These are phyloP conservation scores for Metschnikowia picachoensis DNA, from an alignment of 805 yeast genomes.

Conservation along the genomic window DNA sequence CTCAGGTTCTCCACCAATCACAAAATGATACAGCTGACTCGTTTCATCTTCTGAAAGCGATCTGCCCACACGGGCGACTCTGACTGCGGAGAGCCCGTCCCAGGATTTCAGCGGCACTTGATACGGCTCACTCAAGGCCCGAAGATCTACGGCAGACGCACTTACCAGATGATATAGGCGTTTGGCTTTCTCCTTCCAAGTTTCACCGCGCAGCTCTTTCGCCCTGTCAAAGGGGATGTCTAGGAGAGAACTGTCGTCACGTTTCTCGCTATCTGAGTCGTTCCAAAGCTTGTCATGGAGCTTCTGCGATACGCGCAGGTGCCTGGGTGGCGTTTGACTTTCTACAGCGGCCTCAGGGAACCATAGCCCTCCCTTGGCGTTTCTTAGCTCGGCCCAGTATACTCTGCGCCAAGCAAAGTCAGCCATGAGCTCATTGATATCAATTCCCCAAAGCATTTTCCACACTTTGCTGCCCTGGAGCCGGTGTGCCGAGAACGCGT, in stretches of 20 bases:
- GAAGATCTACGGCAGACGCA: constrained; percentile 5
- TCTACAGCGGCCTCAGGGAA: constrained; percentile 27
- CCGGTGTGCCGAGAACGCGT: constrained; percentile 49
- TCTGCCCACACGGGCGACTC: constrained; percentile 8
- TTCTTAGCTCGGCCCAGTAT: constrained; percentile 50
- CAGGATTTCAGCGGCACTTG: constrained; percentile 9
- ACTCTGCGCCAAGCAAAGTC: constrained; percentile 57
- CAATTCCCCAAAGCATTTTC: constrained; percentile 62
- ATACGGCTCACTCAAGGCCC: background rate
- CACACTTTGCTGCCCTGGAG: constrained; percentile 25
- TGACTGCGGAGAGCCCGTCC: constrained; percentile 7
- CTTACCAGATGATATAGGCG: constrained; percentile 10
- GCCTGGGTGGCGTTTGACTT: constrained; percentile 1
- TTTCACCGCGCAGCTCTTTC: background rate
- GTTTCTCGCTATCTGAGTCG: constrained; percentile 17
- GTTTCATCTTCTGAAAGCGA: constrained; percentile 1
- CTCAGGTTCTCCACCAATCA: constrained; percentile 1
- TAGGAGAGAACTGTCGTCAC: constrained; percentile 7
- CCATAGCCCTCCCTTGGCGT: constrained; percentile 49
- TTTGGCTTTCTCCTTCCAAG: constrained; percentile 13
- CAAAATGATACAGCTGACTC: constrained; percentile 2
- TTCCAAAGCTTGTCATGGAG: constrained; percentile 34
- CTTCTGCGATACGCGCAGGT: constrained; percentile 11
- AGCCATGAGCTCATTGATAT: constrained; percentile 51
- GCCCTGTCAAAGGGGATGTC: constrained; percentile 7